Conservation (phyloP, 305 asterid species). For the Ilex paraguariensis region DNA sequence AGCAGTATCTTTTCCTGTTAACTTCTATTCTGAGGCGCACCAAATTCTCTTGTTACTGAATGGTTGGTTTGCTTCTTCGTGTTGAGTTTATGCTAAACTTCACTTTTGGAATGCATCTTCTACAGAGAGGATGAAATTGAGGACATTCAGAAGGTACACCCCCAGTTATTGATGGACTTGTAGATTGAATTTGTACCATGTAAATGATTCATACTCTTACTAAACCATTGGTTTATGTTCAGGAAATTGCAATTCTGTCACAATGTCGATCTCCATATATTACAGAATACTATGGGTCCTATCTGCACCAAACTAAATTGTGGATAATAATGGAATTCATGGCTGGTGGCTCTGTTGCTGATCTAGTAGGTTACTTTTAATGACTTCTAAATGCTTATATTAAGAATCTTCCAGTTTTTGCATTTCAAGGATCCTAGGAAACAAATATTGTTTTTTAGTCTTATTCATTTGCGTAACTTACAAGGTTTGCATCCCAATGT, state of each 20-base stretch:
- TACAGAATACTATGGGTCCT: slow-evolving; percentile 90
- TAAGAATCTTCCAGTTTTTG: background rate
- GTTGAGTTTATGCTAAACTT: slow-evolving; percentile 20
- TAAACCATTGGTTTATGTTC: slow-evolving; percentile 23
- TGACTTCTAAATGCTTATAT: slow-evolving; percentile 1
- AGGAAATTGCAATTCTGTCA: slow-evolving; percentile 94
- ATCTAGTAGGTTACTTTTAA: slow-evolving; percentile 54
- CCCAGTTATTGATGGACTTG: slow-evolving; percentile 12
- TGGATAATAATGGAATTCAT: slow-evolving; percentile 98
- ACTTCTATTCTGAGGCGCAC: no score
- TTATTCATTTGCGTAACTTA: background rate
- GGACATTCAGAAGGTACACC: slow-evolving; percentile 87
- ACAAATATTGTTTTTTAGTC: background rate
- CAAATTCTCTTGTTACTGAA: no score
- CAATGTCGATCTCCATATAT: slow-evolving; percentile 91
- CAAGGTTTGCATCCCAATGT: background rate
- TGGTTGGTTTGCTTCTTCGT: background rate
- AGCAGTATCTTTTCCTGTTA: no score
- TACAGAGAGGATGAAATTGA: slow-evolving; percentile 96
- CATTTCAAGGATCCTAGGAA: background rate
- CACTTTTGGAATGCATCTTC: slow-evolving; percentile 20
- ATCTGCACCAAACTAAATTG: slow-evolving; percentile 75
- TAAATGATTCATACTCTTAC: slow-evolving; percentile 3
- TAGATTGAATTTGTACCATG: slow-evolving; percentile 10
- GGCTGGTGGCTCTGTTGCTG: slow-evolving; percentile 99